A percentile compares a stretch with the other conserved stretches of the same genome.
Evolutionary conservation across 2,329 filamentous ascomycete species (phyloP).

Genomic region (Sclerotinia nivalis): DNA sequence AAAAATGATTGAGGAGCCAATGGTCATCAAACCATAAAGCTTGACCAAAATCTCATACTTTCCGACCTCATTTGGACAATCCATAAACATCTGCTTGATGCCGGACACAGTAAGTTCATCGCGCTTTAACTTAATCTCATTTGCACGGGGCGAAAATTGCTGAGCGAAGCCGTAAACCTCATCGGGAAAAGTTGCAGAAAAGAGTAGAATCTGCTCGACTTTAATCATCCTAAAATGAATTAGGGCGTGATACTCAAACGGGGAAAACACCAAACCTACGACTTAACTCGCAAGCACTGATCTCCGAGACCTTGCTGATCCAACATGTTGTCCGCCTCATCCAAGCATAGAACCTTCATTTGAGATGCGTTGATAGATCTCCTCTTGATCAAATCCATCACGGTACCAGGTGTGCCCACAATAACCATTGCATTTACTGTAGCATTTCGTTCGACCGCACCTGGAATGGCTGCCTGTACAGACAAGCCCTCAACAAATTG

Average conservation of each 20-base stretch:
- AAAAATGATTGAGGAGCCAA: constrained; percentile 97
- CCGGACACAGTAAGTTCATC: constrained; percentile 94
- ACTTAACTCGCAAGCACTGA: constrained; percentile 88
- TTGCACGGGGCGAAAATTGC: constrained; percentile 81
- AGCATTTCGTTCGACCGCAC: constrained; percentile 67
- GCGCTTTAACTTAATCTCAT: constrained; percentile 82
- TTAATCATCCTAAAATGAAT: constrained; percentile 60
- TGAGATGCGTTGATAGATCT: constrained; percentile 69
- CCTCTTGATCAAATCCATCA: constrained; percentile 81
- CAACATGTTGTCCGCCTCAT: constrained; percentile 99
- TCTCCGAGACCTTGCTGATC: constrained; percentile 94
- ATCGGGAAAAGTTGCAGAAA: constrained; percentile 94
- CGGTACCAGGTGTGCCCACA: constrained; percentile 91
- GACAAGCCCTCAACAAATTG: constrained; percentile 75
- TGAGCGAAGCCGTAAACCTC: constrained; percentile 82
- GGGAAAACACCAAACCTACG: constrained; percentile 53
- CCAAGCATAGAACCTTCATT: constrained; percentile 82
- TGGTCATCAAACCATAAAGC: constrained; percentile 93
- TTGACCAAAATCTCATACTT: constrained; percentile 90
- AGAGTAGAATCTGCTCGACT: constrained; percentile 83
- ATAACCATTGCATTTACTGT: constrained; percentile 76
- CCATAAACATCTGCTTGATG: constrained; percentile 97
- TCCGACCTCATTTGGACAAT: constrained; percentile 76
- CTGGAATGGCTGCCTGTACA: constrained; percentile 81
- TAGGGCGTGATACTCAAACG: constrained; percentile 24